Conservation (phyloP, 352 stramenopile species). For the Globisporangium cederbergense region DNA sequence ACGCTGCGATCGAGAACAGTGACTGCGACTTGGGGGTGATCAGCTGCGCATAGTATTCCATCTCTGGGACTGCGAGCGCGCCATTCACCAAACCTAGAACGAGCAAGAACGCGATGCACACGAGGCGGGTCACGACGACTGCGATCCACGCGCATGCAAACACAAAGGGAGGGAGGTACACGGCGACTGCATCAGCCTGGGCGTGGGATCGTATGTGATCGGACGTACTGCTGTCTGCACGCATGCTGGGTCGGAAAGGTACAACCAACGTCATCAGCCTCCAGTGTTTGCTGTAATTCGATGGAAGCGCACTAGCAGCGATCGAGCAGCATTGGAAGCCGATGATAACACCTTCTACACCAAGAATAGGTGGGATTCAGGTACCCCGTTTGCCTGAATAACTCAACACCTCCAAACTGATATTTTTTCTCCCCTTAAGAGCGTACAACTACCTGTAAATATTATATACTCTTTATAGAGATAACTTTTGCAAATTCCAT, state of each 20-base stretch:
- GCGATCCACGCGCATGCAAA: background rate
- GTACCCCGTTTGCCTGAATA: no score
- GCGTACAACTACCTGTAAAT: no score
- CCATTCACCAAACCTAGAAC: background rate
- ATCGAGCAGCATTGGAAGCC: background rate
- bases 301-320: background rate
- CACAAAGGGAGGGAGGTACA: background rate
- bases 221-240: background rate
- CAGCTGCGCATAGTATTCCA: conserved; percentile 12
- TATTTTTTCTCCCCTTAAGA: no score
- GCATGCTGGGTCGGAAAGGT: background rate
- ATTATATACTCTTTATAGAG: no score
- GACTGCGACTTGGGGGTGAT: background rate
- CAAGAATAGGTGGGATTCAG: no score
- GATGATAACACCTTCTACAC: no score
- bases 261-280: background rate
- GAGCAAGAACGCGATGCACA: background rate
- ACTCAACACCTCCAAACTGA: no score
- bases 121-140: background rate
- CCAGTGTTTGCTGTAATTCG: background rate
- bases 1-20: background rate
- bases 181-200: background rate
- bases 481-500: no score
- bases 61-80: background rate
- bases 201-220: background rate